Conservation (phyloP, 2,329 filamentous ascomycete genomes). For the Botrytis fragariae region DNA sequence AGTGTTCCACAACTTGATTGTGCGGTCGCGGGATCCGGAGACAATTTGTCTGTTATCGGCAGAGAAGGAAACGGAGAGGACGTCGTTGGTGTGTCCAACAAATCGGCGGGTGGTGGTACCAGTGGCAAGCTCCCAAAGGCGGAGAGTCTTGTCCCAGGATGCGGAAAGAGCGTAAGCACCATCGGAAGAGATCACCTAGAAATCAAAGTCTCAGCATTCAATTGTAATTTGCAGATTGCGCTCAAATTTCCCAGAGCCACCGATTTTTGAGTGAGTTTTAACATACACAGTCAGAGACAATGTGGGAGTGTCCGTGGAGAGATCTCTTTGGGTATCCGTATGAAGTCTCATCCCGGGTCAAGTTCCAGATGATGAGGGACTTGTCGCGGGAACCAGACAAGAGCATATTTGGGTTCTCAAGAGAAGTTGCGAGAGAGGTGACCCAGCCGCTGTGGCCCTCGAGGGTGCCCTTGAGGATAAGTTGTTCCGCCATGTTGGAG, state of each 20-base stretch:
- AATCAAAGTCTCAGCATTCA: slow-evolving; percentile 41
- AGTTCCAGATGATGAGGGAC: slow-evolving; percentile 99
- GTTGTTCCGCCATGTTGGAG: slow-evolving; percentile 40
- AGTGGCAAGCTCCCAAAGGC: slow-evolving; percentile 97
- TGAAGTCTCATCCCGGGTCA: slow-evolving; percentile 95
- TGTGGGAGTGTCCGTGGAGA: slow-evolving; percentile 98
- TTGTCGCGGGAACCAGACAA: slow-evolving; percentile 97
- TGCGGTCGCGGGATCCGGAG: slow-evolving; percentile 95
- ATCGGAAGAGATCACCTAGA: slow-evolving; percentile 96
- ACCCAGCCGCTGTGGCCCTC: slow-evolving; percentile 99
- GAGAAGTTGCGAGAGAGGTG: slow-evolving; percentile 95
- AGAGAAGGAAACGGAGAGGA: slow-evolving; percentile 99
- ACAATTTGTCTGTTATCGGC: slow-evolving; percentile 99
- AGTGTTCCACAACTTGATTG: slow-evolving; percentile 99
- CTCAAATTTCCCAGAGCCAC: slow-evolving; percentile 13
- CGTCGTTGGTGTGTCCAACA: slow-evolving; percentile 98
- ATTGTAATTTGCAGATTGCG: slow-evolving; percentile 32
- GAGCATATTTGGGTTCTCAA: slow-evolving; percentile 99
- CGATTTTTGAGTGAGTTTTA: slow-evolving; percentile 27
- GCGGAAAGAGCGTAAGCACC: slow-evolving; percentile 98
- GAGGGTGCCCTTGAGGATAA: slow-evolving; percentile 90
- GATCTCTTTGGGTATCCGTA: slow-evolving; percentile 99
- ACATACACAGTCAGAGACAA: slow-evolving; percentile 99
- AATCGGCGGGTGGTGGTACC: slow-evolving; percentile 97
- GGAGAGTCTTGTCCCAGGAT: slow-evolving; percentile 99